Conservation (phyloP, 257 asterid species). For the Phtheirospermum japonicum region DNA sequence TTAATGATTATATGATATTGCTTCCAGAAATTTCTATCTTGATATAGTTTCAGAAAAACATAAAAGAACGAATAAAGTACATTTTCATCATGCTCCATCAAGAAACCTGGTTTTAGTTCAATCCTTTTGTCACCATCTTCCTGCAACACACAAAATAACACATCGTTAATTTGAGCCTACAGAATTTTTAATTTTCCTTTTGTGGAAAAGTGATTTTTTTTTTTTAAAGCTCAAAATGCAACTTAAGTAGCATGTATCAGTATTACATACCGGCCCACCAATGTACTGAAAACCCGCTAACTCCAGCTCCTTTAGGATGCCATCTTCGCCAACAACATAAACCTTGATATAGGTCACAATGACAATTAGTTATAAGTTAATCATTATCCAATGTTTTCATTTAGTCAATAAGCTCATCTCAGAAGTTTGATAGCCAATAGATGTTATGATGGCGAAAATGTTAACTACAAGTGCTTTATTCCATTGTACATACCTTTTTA, state of each 20-base stretch:
- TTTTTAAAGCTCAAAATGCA: conserved; percentile 14
- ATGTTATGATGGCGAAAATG: neutral
- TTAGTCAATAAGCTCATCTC: conserved; percentile 16
- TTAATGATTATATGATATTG: conserved; percentile 7
- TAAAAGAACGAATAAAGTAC: conserved; percentile 39
- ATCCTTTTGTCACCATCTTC: conserved; percentile 86
- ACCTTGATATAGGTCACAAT: conserved; percentile 46
- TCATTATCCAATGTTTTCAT: neutral
- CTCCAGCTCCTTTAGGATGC: conserved; percentile 91
- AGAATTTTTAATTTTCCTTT: neutral
- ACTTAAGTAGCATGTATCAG: conserved; percentile 10
- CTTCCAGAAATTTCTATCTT: neutral
- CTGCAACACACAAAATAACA: conserved; percentile 42
- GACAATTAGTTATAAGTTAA: conserved; percentile 20
- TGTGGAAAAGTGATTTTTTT: neutral
- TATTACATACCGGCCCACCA: conserved; percentile 86
- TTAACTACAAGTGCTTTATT: conserved; percentile 16
- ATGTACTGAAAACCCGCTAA: conserved; percentile 78
- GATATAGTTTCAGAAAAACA: conserved; percentile 21
- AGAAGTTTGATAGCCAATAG: neutral
- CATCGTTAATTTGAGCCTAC: neutral
- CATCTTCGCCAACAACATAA: conserved; percentile 96
- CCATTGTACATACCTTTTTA: conserved; percentile 64
- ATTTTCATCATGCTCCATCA: conserved; percentile 93
- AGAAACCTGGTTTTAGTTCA: conserved; percentile 86